These are phyloP conservation scores for Nicotiana obtusifolia DNA, from an alignment of 257 asterid genomes.

Conservation along the genomic window DNA sequence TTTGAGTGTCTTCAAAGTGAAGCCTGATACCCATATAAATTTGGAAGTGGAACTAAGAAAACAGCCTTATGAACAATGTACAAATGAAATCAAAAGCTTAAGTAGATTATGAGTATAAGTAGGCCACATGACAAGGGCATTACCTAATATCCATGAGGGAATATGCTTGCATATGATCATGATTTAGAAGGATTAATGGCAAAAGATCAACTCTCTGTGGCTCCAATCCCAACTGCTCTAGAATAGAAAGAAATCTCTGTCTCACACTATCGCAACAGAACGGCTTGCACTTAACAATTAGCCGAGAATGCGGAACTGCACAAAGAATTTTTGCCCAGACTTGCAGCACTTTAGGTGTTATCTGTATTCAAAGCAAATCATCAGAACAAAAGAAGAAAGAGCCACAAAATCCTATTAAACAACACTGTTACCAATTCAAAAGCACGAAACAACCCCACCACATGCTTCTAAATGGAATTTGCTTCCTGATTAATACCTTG, in stretches of 20 bases:
- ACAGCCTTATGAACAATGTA: background rate
- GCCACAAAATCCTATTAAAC: background rate
- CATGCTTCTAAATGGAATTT: background rate
- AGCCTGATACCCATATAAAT: background rate
- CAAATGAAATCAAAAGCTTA: conserved; percentile 10
- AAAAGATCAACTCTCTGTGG: conserved; percentile 91
- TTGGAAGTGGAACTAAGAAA: background rate
- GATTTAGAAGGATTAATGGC: conserved; percentile 95
- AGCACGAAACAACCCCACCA: background rate
- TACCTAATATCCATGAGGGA: conserved; percentile 99
- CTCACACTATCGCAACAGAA: conserved; percentile 91
- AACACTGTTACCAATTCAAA: background rate
- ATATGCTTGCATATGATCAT: conserved; percentile 99
- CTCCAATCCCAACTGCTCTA: conserved; percentile 95
- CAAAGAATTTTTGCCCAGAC: conserved; percentile 95
- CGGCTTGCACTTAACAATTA: conserved; percentile 95
- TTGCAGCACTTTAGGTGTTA: conserved; percentile 92
- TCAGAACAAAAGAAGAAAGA: conserved; percentile 5
- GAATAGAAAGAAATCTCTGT: conserved; percentile 67
- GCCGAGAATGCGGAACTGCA: conserved; percentile 93
- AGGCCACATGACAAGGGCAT: conserved; percentile 13
- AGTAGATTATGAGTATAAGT: conserved; percentile 6
- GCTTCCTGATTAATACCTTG: conserved; percentile 48
- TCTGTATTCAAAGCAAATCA: conserved; percentile 35
- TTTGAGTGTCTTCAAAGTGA: background rate